These are phyloP conservation scores for Punica granatum DNA, from an alignment of 345 rosid species.

Conservation along the genomic window DNA sequence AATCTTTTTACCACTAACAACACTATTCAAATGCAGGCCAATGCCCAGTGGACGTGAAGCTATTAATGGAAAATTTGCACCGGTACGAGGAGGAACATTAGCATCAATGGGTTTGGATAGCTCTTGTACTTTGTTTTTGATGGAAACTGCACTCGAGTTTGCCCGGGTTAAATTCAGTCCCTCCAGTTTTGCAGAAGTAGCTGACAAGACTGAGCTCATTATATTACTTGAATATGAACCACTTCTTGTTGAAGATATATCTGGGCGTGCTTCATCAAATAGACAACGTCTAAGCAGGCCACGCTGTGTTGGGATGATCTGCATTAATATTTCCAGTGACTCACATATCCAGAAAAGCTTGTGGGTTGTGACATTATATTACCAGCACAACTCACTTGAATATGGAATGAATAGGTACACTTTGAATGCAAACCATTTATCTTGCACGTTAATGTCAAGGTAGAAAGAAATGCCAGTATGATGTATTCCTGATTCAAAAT, in stretches of 20 bases:
- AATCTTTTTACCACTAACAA: constrained; percentile 23
- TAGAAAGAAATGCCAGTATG: not conserved
- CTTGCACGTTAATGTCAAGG: not conserved
- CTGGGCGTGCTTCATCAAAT: constrained; percentile 37
- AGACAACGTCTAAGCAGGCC: constrained; percentile 59
- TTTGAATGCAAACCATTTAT: not conserved
- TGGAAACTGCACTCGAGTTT: constrained; percentile 18
- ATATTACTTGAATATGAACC: constrained; percentile 13
- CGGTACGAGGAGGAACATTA: constrained; percentile 9
- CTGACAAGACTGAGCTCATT: constrained; percentile 17
- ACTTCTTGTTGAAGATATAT: constrained; percentile 12
- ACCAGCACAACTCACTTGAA: not conserved
- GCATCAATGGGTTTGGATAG: constrained; percentile 11
- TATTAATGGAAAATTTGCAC: constrained; percentile 20
- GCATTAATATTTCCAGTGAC: constrained; percentile 2
- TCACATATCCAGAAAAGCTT: not conserved
- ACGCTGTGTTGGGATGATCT: constrained; percentile 42
- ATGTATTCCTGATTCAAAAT: too few relatives aligned
- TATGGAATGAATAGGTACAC: not conserved
- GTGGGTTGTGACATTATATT: not conserved
- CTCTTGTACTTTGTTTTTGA: constrained; percentile 18
- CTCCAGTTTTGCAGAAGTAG: constrained; percentile 21
- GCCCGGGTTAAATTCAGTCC: constrained; percentile 18
- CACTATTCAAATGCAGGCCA: constrained; percentile 55
- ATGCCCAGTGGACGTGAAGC: constrained; percentile 42